A percentile compares a stretch with the other conserved stretches of the same genome.
Conservation (phyloP, 305 asterid species). For the Fraxinus dipetala region DNA sequence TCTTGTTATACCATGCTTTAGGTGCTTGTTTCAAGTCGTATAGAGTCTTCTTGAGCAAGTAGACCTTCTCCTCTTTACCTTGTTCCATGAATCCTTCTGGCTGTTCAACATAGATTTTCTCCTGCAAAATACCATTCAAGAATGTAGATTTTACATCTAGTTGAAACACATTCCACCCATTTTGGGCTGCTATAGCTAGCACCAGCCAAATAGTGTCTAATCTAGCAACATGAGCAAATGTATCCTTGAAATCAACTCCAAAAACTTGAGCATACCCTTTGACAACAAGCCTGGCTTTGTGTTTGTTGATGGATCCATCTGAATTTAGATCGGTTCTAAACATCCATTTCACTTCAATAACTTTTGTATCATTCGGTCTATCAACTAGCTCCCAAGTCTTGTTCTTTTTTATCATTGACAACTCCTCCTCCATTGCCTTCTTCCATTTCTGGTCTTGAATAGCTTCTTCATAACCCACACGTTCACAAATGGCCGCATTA, state of each 20-base stretch:
- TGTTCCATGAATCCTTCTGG: neutral
- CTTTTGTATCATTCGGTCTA: neutral
- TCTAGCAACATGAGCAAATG: neutral
- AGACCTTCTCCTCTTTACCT: neutral
- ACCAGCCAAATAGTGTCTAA: neutral
- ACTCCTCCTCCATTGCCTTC: slow-evolving; percentile 3
- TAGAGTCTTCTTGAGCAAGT: neutral
- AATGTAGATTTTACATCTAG: neutral
- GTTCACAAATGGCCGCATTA: neutral
- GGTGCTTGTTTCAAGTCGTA: neutral
- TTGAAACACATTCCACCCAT: neutral
- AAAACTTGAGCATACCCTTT: neutral
- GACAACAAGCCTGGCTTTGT: too few species aligned
- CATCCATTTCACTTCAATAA: too few species aligned
- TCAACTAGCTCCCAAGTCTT: neutral
- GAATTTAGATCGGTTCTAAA: too few species aligned
- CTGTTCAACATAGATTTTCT: neutral
- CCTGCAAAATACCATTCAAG: neutral
- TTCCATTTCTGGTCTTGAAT: neutral
- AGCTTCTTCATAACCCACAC: neutral
- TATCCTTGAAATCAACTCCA: neutral
- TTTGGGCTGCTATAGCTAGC: neutral
- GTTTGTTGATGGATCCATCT: too few species aligned
- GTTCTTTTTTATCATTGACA: neutral
- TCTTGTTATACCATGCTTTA: too few species aligned